These are phyloP conservation scores for Lasiodiplodia citricola DNA, from an alignment of 2,329 filamentous ascomycete species.

Conservation along the genomic window DNA sequence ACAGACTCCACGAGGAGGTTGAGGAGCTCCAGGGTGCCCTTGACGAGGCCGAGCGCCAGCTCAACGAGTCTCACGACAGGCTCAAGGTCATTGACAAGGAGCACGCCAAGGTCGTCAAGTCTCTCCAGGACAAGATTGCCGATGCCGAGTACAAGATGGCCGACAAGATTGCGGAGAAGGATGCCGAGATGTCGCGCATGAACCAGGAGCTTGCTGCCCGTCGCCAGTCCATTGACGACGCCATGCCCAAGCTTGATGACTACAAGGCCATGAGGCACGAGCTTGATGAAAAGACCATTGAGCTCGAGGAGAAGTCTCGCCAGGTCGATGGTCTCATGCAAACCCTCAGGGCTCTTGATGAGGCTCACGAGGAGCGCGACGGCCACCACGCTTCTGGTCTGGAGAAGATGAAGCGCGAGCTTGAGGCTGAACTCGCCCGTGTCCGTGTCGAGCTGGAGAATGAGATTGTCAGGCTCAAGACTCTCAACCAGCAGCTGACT, in stretches of 20 bases:
- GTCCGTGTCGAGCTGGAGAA: constrained; percentile 22
- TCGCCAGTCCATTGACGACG: constrained; percentile 24
- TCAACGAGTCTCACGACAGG: constrained; percentile 18
- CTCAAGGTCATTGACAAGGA: constrained; percentile 20
- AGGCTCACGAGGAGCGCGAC: constrained; percentile 24
- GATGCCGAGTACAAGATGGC: constrained; percentile 23
- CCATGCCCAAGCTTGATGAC: constrained; percentile 25
- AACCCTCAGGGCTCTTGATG: constrained; percentile 19
- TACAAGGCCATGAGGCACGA: constrained; percentile 22
- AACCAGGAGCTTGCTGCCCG: constrained; percentile 25
- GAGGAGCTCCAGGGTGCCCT: constrained; percentile 23
- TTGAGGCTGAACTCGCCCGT: constrained; percentile 8
- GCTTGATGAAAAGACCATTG: constrained; percentile 25
- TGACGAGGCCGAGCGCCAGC: constrained; percentile 17
- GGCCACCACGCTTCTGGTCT: constrained; percentile 24
- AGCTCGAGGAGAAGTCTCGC: constrained; percentile 26
- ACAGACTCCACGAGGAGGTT: constrained; percentile 24
- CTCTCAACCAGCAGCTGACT: constrained; percentile 23
- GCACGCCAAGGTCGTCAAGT: constrained; percentile 23
- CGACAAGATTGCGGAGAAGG: constrained; percentile 25
- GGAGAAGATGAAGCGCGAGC: constrained; percentile 24
- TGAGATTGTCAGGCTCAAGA: constrained; percentile 26
- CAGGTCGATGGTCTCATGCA: constrained; percentile 27
- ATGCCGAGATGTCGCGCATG: constrained; percentile 26
- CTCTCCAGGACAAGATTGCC: constrained; percentile 23